Conservation (phyloP, 2,329 filamentous ascomycete genomes). For the Epichloe coenophiala region DNA sequence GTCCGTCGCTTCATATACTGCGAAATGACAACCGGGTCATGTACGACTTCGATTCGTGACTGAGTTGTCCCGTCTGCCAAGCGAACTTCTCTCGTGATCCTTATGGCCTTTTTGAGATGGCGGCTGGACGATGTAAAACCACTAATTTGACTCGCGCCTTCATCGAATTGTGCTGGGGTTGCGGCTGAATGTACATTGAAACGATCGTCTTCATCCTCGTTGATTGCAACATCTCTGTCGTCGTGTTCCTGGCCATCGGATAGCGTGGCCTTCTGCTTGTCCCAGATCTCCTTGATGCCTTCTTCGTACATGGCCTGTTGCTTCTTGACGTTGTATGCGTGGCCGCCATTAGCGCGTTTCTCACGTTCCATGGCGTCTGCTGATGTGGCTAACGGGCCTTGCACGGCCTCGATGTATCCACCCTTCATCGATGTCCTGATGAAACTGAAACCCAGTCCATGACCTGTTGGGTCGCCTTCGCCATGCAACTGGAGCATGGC, state of each 20-base stretch:
- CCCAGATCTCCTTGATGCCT: conserved; percentile 86
- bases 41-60: conserved; percentile 53
- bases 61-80: conserved; percentile 37
- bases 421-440: conserved; percentile 99
- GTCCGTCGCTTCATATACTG: conserved; percentile 74
- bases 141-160: conserved; percentile 68
- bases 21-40: conserved; percentile 75
- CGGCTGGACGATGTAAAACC: conserved; percentile 53
- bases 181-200: conserved; percentile 61
- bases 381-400: conserved; percentile 49
- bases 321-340: conserved; percentile 93
- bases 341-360: conserved; percentile 78
- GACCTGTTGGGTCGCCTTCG: conserved; percentile 85
- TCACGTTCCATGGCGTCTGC: conserved; percentile 82
- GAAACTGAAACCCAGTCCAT: conserved; percentile 90
- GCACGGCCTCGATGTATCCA: conserved; percentile 73
- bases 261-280: conserved; percentile 67
- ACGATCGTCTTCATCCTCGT: conserved; percentile 49
- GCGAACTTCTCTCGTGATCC: conserved; percentile 54
- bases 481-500: conserved; percentile 94
- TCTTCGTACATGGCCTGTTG: conserved; percentile 88
- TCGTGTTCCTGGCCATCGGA: conserved; percentile 57
- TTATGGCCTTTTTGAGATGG: conserved; percentile 50
- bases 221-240: conserved; percentile 44
- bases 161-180: conserved; percentile 56